phyloP scores from a whole-genome alignment of 805 yeast genomes.

The Candida maesae region DNA sequence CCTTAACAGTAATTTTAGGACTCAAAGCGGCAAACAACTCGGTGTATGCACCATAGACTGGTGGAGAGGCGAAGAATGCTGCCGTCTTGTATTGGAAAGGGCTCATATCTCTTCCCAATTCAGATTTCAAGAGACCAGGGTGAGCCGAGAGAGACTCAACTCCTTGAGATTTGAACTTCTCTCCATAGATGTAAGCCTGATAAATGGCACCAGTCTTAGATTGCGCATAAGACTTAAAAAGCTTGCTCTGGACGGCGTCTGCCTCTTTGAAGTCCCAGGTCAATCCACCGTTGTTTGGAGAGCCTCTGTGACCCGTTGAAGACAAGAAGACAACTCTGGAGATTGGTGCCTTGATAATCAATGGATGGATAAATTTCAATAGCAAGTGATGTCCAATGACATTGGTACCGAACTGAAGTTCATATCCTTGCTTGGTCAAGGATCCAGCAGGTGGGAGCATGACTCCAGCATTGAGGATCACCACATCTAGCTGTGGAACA shows the following conservation, averaged over 20 bases:
- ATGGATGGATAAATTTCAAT: conserved; percentile 36
- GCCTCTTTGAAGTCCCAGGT: conserved; percentile 29
- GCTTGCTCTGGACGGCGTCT: no score
- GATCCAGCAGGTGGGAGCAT: conserved; percentile 36
- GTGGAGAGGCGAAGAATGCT: background rate
- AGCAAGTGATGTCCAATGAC: conserved; percentile 42
- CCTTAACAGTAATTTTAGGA: conserved; percentile 32
- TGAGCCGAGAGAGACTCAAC: conserved; percentile 35
- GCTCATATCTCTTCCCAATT: conserved; percentile 28
- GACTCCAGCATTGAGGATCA: conserved; percentile 44
- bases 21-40: conserved; percentile 39
- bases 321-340: conserved; percentile 45
- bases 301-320: conserved; percentile 34
- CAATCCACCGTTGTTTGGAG: conserved; percentile 32
- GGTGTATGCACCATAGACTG: conserved; percentile 3
- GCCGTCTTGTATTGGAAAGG: no score
- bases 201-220: conserved; percentile 40
- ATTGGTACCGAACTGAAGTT: conserved; percentile 44
- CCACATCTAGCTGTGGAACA: conserved; percentile 31
- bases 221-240: conserved; percentile 31
- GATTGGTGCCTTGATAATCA: conserved; percentile 32
- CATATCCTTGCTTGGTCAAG: conserved; percentile 41
- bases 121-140: conserved; percentile 39
- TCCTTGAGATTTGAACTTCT: conserved; percentile 26
- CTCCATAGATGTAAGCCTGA: conserved; percentile 35